These are phyloP conservation scores for Colletotrichum sp. DNA, from an alignment of 2,329 filamentous ascomycete genomes.

Conservation along the genomic window DNA sequence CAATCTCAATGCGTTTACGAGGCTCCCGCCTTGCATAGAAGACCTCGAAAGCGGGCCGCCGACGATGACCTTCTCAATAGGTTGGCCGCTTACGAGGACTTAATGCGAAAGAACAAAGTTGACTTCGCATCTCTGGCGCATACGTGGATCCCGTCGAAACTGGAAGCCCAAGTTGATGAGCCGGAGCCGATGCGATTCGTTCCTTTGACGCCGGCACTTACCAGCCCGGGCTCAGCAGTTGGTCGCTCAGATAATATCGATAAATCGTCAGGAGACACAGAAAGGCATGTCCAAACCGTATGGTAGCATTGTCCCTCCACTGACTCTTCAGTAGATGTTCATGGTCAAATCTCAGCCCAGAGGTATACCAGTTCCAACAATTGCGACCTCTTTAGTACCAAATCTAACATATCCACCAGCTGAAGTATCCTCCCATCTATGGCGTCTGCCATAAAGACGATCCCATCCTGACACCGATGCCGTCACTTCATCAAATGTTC, in stretches of 20 bases:
- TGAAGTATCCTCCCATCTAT: conserved; percentile 22
- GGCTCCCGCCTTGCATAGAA: conserved; percentile 20
- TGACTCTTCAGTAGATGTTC: background rate
- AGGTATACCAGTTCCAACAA: background rate
- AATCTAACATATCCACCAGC: background rate
- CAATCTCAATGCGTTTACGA: conserved; percentile 29
- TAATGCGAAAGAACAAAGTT: conserved; percentile 31
- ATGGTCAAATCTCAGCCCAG: background rate
- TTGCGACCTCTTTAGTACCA: background rate
- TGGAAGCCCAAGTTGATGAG: background rate
- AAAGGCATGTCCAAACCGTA: background rate
- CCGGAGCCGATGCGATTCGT: background rate
- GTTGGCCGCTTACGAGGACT: conserved; percentile 29
- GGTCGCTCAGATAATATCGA: background rate
- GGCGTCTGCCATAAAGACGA: conserved; percentile 26
- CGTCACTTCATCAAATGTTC: conserved; percentile 11
- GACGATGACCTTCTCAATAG: conserved; percentile 30
- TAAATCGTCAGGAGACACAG: background rate
- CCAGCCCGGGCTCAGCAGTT: background rate
- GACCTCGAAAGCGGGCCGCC: conserved; percentile 30
- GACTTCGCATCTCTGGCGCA: conserved; percentile 24
- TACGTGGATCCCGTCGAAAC: conserved; percentile 28
- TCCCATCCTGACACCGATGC: conserved; percentile 11
- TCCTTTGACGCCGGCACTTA: background rate
- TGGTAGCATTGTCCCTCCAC: background rate